A percentile compares a stretch with the other conserved stretches of the same genome.
Evolutionary conservation across 2,329 filamentous ascomycete genomes (phyloP).

Genomic region (Shiraia sp.): DNA sequence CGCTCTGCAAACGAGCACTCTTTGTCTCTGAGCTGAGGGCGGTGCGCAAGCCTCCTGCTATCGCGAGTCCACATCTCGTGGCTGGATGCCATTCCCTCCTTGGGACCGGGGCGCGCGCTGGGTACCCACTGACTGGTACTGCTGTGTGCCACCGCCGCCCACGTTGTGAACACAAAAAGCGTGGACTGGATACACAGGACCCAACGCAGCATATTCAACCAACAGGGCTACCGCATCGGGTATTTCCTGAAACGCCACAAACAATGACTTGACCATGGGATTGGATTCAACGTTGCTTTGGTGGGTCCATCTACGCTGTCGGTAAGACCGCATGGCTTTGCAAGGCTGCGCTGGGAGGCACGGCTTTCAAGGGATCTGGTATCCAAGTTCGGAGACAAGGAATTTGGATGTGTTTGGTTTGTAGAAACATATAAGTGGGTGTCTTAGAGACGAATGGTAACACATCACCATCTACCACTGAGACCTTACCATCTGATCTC

Average conservation of each 20-base stretch:
- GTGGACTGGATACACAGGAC: neutral
- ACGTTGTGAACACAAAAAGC: no score
- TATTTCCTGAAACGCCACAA: neutral
- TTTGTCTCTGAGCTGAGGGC: neutral
- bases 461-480: no score
- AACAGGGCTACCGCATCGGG: neutral
- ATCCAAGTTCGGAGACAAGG: no score
- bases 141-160: neutral
- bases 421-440: no score
- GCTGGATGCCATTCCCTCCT: neutral
- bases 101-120: neutral
- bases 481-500: no score
- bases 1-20: neutral
- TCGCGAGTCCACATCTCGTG: neutral
- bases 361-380: no score
- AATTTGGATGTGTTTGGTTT: no score
- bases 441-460: no score
- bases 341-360: neutral
- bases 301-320: neutral
- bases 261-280: no score
- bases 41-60: constrained; percentile 1
- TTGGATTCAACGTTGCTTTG: no score
- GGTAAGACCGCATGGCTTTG: neutral
- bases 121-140: neutral
- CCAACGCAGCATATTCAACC: neutral